phyloP scores from a whole-genome alignment of 1,284 basidiomycete species.

The Phellopilus nigrolimitatus region DNA sequence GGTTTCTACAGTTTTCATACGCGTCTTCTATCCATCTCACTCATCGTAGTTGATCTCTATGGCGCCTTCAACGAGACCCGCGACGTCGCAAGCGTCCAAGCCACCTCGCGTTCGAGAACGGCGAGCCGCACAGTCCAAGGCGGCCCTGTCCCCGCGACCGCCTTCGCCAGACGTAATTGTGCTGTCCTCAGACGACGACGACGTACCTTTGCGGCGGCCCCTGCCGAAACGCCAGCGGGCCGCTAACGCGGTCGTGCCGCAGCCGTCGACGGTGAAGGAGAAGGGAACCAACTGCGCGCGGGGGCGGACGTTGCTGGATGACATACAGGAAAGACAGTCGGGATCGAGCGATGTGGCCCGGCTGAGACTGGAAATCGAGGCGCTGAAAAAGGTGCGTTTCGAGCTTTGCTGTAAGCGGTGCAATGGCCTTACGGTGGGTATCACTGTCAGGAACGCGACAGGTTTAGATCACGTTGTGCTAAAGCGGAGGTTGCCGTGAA shows the following conservation, averaged over 20 bases:
- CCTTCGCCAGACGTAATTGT: not conserved
- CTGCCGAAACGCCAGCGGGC: not conserved
- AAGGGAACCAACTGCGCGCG: not conserved
- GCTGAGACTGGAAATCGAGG: constrained; percentile 3
- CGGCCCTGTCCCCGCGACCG: too few species aligned
- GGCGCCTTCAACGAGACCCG: too few species aligned
- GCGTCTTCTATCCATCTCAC: too few species aligned
- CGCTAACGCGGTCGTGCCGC: not conserved
- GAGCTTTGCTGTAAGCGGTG: not conserved
- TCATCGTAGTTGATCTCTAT: too few species aligned
- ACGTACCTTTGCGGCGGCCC: not conserved
- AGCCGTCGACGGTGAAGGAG: not conserved
- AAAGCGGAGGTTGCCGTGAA: too few species aligned
- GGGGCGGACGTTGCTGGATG: not conserved
- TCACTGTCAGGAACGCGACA: too few species aligned
- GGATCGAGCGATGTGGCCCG: not conserved
- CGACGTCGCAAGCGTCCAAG: too few species aligned
- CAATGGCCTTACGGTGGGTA: not conserved
- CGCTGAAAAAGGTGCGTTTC: constrained; percentile 8
- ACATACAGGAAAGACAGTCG: not conserved
- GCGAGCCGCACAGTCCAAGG: too few species aligned
- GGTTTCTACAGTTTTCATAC: too few species aligned
- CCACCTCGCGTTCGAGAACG: too few species aligned
- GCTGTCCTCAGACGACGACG: constrained; percentile 6
- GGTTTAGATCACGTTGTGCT: too few species aligned